Conservation (phyloP, 306 rosid species). For the Vicia villosa region DNA sequence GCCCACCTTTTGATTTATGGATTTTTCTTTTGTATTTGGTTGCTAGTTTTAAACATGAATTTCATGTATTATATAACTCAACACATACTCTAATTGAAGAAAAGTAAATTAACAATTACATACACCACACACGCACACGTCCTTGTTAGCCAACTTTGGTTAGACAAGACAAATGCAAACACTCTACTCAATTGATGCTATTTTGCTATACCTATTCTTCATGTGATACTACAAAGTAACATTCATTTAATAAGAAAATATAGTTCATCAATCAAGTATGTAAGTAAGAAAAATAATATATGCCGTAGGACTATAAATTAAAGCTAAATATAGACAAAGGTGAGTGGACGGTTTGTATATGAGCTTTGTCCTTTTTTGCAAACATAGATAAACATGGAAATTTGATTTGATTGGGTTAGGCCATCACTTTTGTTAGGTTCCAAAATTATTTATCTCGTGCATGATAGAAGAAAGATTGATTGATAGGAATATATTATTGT, state of each 20-base stretch:
- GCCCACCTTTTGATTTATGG: too few relatives aligned
- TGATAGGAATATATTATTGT: constrained; percentile 32
- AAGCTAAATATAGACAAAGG: not conserved
- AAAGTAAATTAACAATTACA: not conserved
- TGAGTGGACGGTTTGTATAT: constrained; percentile 33
- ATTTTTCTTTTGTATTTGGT: too few relatives aligned
- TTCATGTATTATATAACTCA: not conserved
- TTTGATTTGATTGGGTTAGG: constrained; percentile 44
- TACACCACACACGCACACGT: not conserved
- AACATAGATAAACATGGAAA: constrained; percentile 17
- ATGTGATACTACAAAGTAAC: constrained; percentile 7
- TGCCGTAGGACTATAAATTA: constrained; percentile 10
- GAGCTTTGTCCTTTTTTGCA: constrained; percentile 22
- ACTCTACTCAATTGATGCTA: not conserved
- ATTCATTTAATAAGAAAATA: constrained; percentile 2
- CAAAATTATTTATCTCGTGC: constrained; percentile 32
- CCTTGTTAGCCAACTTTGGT: constrained; percentile 5
- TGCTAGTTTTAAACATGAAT: constrained; percentile 25
- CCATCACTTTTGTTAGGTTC: constrained; percentile 38
- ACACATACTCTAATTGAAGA: not conserved
- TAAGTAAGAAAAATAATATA: not conserved
- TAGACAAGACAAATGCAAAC: constrained; percentile 20
- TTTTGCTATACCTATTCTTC: constrained; percentile 6
- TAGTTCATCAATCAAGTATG: not conserved
- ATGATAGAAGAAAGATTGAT: constrained; percentile 20